Evolutionary conservation across 129 eudicot genomes (phyloP).

Genomic region (Ambrosia artemisiifolia): DNA sequence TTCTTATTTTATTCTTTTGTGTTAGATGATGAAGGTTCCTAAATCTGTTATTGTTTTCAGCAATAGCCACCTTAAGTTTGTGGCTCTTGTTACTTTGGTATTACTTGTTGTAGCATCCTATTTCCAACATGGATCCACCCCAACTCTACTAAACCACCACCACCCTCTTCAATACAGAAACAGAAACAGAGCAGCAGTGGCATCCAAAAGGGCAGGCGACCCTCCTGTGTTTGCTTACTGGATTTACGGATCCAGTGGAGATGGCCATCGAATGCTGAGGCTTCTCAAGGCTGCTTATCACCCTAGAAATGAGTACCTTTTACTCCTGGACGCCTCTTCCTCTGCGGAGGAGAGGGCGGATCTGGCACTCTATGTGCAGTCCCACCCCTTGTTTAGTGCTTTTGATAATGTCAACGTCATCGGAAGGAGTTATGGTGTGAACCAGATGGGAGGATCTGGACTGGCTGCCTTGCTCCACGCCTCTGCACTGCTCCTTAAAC

Average conservation of each 20-base stretch:
- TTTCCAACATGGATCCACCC: constrained; percentile 8
- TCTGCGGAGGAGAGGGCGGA: constrained; percentile 29
- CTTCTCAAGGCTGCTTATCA: constrained; percentile 37
- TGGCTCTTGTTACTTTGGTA: constrained; percentile 7
- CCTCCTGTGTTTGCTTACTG: constrained; percentile 45
- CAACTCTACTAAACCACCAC: neutral
- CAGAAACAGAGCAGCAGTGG: constrained; percentile 4
- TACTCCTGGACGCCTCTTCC: constrained; percentile 35
- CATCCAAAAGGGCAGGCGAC: constrained; percentile 22
- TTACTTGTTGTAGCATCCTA: constrained; percentile 12
- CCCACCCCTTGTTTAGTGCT: constrained; percentile 15
- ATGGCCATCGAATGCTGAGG: constrained; percentile 33
- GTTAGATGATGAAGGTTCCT: constrained; percentile 15
- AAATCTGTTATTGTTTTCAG: constrained; percentile 12
- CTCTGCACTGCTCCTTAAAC: constrained; percentile 40
- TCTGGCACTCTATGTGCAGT: constrained; percentile 22
- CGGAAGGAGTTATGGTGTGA: constrained; percentile 35
- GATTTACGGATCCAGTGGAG: constrained; percentile 39
- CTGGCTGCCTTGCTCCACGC: constrained; percentile 44
- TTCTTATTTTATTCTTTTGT: too few species aligned
- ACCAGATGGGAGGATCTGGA: constrained; percentile 38
- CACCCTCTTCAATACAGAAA: neutral
- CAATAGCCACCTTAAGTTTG: constrained; percentile 12
- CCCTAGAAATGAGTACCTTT: constrained; percentile 46
- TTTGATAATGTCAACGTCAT: constrained; percentile 42